These are phyloP conservation scores for Areca catechu DNA, from an alignment of 176 grass and related monocot genomes.

Conservation along the genomic window DNA sequence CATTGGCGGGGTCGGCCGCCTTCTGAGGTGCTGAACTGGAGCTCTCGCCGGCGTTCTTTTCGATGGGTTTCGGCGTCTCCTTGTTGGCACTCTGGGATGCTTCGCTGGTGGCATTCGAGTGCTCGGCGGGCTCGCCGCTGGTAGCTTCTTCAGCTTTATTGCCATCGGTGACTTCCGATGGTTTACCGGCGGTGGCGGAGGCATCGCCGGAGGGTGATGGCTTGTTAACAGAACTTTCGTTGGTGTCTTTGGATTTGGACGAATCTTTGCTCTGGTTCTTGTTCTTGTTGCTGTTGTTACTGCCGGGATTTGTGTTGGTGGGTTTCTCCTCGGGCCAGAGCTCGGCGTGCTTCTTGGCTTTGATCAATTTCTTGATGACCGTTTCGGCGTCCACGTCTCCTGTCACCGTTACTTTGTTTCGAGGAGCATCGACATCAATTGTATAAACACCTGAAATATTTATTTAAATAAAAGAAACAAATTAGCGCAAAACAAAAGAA, in stretches of 20 bases:
- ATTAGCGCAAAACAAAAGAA: background rate
- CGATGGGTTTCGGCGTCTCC: slow-evolving; percentile 1
- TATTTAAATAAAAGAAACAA: background rate
- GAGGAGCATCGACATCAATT: slow-evolving; percentile 25
- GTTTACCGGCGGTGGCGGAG: background rate
- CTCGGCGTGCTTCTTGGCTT: slow-evolving; percentile 25
- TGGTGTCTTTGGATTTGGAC: slow-evolving; percentile 11
- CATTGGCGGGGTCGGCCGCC: background rate
- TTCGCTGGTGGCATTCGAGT: slow-evolving; percentile 3
- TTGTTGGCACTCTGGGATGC: slow-evolving; percentile 3
- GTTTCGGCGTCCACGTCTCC: slow-evolving; percentile 15
- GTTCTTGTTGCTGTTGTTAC: background rate
- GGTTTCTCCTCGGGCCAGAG: slow-evolving; percentile 18
- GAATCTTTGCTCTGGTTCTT: slow-evolving; percentile 16
- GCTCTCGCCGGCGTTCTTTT: slow-evolving; percentile 6
- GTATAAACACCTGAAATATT: slow-evolving; percentile 26
- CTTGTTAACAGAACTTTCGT: slow-evolving; percentile 3
- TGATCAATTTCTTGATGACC: slow-evolving; percentile 27
- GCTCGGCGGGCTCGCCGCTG: background rate
- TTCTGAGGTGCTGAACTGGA: background rate
- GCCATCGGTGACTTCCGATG: background rate
- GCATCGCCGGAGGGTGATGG: background rate
- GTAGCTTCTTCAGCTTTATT: background rate
- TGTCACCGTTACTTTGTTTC: slow-evolving; percentile 29
- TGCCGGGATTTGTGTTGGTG: slow-evolving; percentile 18